Evolutionary conservation across 352 stramenopile species (phyloP), one percentile per base, ranked within the genome.

Genomic region (Pythium scleroteichum): DNA sequence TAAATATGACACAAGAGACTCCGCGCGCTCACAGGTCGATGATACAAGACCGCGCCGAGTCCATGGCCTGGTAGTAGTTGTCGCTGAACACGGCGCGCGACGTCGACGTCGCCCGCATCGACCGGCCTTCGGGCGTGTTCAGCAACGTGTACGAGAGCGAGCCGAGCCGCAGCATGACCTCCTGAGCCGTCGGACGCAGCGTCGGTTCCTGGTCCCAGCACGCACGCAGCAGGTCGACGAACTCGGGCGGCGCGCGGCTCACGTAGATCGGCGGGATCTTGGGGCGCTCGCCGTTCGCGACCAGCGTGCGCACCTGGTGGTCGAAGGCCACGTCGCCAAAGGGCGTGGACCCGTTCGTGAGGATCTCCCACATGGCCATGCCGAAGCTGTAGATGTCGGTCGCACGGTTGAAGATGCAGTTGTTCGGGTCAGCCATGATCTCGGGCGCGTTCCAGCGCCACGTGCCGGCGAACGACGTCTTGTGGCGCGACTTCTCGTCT

Each of bases 361-460:
- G 53, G n/a, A 90, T 78, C 35, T 90, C 78, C 81, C 81, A 88
- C 8, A 88, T 59, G 46, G 75, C 66, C 56, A 90, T 64, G 10
- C 81, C 81, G 53, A 90, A 90, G 74, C 78, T 88, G 66, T 90
- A 90, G 48, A 90, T 76, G 66, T 90, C 81, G 17, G 81, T 88
- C 42, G 81, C 78, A 26, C 81, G 78, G 62, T 88, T 88, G 55
- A 87, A 90, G 23, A 69, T 70, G 58, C 73, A 86, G 42, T 86
- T 70, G 59, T 82, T 82, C 33, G 81, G 78, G 64, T 90, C 79
- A 35, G 67, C 68, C 78, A 90, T 87, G 48, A 90, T 78, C 42
- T 90, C 81, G 0, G 81, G 81, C 13, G 81, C 78, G 54, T 87
- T 90, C 78, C 81, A 90, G 24, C 78, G 81, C 81, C 81, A 90